Conservation (phyloP, 768 basidiomycete genomes). For the Xerocomus potaroensis region DNA sequence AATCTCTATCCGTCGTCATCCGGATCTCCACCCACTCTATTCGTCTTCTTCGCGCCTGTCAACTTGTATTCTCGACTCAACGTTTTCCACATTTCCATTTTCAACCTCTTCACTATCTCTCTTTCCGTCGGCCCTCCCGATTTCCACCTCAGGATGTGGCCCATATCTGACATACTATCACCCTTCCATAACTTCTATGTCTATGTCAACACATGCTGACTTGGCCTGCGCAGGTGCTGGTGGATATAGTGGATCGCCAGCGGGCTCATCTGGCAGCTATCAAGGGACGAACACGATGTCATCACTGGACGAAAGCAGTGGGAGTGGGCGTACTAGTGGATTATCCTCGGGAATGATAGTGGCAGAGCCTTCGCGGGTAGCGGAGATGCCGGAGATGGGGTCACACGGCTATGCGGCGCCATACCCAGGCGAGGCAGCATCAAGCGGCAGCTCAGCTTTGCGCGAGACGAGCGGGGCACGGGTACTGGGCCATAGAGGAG, state of each 20-base stretch:
- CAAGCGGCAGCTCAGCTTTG: not conserved
- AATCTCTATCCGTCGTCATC: not conserved
- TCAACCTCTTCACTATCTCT: not conserved
- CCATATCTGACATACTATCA: not conserved
- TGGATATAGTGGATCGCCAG: slow-evolving; percentile 19
- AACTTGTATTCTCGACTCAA: not conserved
- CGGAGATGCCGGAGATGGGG: slow-evolving; percentile 1
- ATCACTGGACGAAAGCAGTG: slow-evolving; percentile 16
- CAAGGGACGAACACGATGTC: slow-evolving; percentile 17
- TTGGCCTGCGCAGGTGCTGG: slow-evolving; percentile 12
- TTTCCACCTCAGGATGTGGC: not conserved
- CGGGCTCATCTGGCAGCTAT: slow-evolving; percentile 22
- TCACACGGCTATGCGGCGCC: not conserved
- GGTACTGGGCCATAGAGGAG: not conserved
- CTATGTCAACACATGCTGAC: slow-evolving; percentile 10
- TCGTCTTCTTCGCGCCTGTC: slow-evolving; percentile 1
- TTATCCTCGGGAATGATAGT: slow-evolving; percentile 12
- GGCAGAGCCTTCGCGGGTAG: slow-evolving; percentile 8
- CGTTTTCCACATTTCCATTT: slow-evolving; percentile 4
- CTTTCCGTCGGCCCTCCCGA: not conserved
- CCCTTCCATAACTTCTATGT: not conserved
- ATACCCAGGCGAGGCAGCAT: not conserved
- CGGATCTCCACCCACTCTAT: not conserved
- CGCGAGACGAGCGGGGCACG: slow-evolving; percentile 2
- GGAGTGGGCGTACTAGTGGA: slow-evolving; percentile 10